phyloP scores from a whole-genome alignment of 352 stramenopile genomes.

The Phytophthora multivora region DNA sequence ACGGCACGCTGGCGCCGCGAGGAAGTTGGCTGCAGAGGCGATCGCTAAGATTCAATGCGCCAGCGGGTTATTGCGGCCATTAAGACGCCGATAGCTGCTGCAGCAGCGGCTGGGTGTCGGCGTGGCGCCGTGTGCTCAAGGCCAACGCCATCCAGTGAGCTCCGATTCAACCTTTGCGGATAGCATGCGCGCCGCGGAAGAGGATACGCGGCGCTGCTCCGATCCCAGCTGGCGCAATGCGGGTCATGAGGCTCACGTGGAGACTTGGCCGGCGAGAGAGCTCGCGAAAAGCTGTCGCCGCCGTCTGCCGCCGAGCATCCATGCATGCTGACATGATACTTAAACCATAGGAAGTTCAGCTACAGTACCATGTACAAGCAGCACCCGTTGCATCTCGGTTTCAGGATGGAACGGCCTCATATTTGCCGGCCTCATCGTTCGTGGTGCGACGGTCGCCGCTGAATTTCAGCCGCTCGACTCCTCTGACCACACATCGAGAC shows the following conservation, averaged over 20 bases:
- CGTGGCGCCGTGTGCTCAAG: neutral
- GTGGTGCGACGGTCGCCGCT: neutral
- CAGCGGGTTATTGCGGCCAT: conserved; percentile 18
- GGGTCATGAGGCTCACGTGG: neutral
- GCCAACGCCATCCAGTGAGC: conserved; percentile 25
- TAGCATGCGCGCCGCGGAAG: conserved; percentile 2
- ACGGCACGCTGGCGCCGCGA: conserved; percentile 3
- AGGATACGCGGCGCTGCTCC: neutral
- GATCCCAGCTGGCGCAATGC: conserved; percentile 9
- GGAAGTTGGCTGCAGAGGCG: neutral
- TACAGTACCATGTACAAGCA: too few relatives aligned
- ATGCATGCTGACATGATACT: conserved; percentile 7
- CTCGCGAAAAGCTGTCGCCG: conserved; percentile 11
- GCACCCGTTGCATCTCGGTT: conserved; percentile 1
- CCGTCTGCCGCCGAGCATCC: neutral
- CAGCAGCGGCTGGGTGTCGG: conserved; percentile 16
- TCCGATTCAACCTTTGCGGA: conserved; percentile 5
- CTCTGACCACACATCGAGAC: conserved; percentile 6
- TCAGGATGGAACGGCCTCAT: neutral
- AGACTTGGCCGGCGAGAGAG: neutral
- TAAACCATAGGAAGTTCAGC: neutral
- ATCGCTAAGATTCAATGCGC: conserved; percentile 13
- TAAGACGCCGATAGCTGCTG: conserved; percentile 14
- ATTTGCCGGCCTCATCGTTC: neutral
- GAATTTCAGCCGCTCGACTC: neutral